Evolutionary conservation across 805 yeast genomes (phyloP).

Genomic region (Candida arabinofermentans): DNA sequence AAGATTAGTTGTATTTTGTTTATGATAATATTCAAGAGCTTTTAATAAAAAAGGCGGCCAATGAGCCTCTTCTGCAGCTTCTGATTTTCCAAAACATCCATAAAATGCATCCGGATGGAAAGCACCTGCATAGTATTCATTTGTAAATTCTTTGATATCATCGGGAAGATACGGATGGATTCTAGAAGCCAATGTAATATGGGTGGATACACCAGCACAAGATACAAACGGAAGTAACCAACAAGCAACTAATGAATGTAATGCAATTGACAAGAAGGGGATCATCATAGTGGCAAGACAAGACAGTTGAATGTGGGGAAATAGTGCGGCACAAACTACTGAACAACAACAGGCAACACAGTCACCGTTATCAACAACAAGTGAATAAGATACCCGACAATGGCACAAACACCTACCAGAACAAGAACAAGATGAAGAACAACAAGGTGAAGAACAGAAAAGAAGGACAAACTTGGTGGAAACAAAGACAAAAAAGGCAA

Average conservation of each 20-base stretch:
- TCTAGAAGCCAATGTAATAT: constrained; percentile 34
- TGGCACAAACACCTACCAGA: no score
- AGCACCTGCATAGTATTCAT: constrained; percentile 51
- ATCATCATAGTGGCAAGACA: no score
- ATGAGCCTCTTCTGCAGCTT: constrained; percentile 59
- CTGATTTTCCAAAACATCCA: constrained; percentile 47
- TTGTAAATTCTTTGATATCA: constrained; percentile 25
- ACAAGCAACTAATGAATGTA: not conserved
- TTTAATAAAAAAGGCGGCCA: constrained; percentile 63
- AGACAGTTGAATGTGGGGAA: no score
- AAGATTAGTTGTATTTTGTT: not conserved
- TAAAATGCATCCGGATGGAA: constrained; percentile 71
- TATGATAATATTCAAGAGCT: constrained; percentile 40
- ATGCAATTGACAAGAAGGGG: not conserved
- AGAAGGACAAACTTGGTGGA: no score
- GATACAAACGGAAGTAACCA: not conserved
- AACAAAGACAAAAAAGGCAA: not conserved
- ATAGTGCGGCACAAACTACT: no score
- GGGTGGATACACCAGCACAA: constrained; percentile 33
- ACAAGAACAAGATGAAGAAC: no score
- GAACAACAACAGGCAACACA: no score
- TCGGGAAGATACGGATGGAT: constrained; percentile 30
- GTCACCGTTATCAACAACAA: not conserved
- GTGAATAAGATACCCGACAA: no score
- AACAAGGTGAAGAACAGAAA: no score